Evolutionary conservation across 768 basidiomycete genomes (phyloP).

Genomic region (Termitomyces sp.): DNA sequence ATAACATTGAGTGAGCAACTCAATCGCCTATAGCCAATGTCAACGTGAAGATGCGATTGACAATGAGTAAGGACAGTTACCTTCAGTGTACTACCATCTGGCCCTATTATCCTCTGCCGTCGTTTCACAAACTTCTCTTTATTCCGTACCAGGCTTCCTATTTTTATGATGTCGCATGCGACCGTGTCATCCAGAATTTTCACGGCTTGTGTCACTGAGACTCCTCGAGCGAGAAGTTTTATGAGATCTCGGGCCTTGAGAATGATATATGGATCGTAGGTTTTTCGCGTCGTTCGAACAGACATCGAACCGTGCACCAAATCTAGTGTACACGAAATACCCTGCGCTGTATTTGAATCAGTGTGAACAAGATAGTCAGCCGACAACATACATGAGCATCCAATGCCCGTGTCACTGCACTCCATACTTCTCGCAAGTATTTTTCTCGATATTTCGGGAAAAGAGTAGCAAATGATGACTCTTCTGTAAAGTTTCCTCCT

Average conservation of each 20-base stretch:
- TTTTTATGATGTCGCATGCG: slow-evolving; percentile 98
- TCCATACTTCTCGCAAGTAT: slow-evolving; percentile 94
- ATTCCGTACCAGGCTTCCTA: slow-evolving; percentile 89
- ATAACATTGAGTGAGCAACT: slow-evolving; percentile 93
- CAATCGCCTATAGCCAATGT: slow-evolving; percentile 69
- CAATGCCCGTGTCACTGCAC: slow-evolving; percentile 78
- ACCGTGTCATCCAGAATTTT: slow-evolving; percentile 87
- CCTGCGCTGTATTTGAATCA: slow-evolving; percentile 38
- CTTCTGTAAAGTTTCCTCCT: slow-evolving; percentile 82
- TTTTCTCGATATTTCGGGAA: slow-evolving; percentile 99
- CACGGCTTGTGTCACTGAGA: slow-evolving; percentile 77
- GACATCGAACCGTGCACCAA: slow-evolving; percentile 97
- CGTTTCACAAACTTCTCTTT: slow-evolving; percentile 97
- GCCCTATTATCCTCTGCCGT: slow-evolving; percentile 94
- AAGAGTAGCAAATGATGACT: slow-evolving; percentile 96
- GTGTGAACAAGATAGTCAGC: not conserved
- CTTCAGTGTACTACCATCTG: slow-evolving; percentile 96
- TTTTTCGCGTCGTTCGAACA: slow-evolving; percentile 94
- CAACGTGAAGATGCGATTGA: not conserved
- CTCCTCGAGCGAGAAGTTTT: slow-evolving; percentile 91
- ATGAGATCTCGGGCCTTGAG: slow-evolving; percentile 95
- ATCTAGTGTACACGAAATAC: slow-evolving; percentile 87
- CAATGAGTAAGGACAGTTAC: slow-evolving; percentile 32
- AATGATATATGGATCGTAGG: slow-evolving; percentile 94
- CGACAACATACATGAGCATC: slow-evolving; percentile 61